These are phyloP conservation scores for Pseudogymnoascus sp. DNA, from an alignment of 2,329 filamentous ascomycete species.

Conservation along the genomic window DNA sequence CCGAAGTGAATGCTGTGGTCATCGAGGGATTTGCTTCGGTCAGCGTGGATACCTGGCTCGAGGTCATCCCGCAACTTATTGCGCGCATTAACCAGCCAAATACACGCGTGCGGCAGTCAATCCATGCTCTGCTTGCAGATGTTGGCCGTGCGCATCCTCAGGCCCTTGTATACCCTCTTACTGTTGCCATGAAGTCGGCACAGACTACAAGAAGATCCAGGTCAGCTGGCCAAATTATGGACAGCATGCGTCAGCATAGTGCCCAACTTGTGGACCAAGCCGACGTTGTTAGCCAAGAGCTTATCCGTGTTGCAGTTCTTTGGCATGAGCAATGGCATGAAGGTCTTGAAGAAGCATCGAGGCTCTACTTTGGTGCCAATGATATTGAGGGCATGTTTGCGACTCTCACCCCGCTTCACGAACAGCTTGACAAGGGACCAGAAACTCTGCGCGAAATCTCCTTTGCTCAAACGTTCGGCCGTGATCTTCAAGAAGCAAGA, in stretches of 20 bases:
- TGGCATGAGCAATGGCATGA: conserved; percentile 99
- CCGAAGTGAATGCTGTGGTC: conserved; percentile 80
- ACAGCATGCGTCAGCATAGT: conserved; percentile 94
- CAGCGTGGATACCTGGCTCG: conserved; percentile 95
- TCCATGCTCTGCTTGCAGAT: conserved; percentile 86
- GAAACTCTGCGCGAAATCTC: conserved; percentile 94
- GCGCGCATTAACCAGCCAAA: conserved; percentile 97
- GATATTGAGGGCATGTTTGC: conserved; percentile 98
- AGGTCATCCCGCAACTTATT: conserved; percentile 95
- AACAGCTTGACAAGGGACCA: conserved; percentile 80
- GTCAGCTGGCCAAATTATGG: conserved; percentile 90
- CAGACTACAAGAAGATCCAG: conserved; percentile 75
- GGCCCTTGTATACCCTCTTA: conserved; percentile 91
- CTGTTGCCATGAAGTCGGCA: conserved; percentile 91
- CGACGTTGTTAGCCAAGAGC: conserved; percentile 87
- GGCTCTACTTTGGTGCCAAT: conserved; percentile 93
- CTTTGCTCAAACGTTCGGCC: conserved; percentile 93
- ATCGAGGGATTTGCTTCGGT: conserved; percentile 86
- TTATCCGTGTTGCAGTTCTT: conserved; percentile 91
- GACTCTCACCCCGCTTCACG: conserved; percentile 81
- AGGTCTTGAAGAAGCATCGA: conserved; percentile 89
- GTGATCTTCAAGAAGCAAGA: conserved; percentile 87
- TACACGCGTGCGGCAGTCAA: conserved; percentile 74
- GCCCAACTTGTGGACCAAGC: conserved; percentile 89
- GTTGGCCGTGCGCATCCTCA: conserved; percentile 93